phyloP scores from a whole-genome alignment of 1,284 basidiomycete genomes.

The Ustilago cynodontis region DNA sequence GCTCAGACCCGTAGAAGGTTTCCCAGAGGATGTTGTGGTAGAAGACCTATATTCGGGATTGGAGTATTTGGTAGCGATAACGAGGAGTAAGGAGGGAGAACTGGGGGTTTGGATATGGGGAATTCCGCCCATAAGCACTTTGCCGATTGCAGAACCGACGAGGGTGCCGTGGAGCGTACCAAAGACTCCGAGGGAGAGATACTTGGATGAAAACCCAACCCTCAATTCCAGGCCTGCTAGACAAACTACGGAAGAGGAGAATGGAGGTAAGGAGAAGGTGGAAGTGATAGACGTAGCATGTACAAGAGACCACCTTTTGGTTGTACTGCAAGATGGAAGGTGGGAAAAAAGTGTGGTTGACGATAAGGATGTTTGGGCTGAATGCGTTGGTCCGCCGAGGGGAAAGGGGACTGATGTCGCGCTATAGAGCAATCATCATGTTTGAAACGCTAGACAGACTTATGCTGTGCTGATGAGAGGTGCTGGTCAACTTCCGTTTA shows the following conservation, averaged over 20 bases:
- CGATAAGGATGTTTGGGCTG: constrained; percentile 26
- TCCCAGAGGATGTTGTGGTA: background rate
- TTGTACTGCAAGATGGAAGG: constrained; percentile 25
- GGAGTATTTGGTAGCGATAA: constrained; percentile 38
- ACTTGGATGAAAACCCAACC: constrained; percentile 21
- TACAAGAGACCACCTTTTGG: constrained; percentile 28
- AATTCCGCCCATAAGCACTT: constrained; percentile 12
- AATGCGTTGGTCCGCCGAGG: constrained; percentile 21
- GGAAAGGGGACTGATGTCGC: constrained; percentile 21
- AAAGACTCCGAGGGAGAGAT: constrained; percentile 19
- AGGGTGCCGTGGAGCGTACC: constrained; percentile 11
- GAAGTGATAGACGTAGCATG: constrained; percentile 19
- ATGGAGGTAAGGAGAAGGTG: constrained; percentile 5
- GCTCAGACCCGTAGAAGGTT: background rate
- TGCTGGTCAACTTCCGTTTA: too few species aligned
- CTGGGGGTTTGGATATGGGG: constrained; percentile 32
- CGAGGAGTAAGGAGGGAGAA: background rate
- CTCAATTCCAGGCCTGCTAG: background rate
- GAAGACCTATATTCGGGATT: constrained; percentile 19
- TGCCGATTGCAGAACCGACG: constrained; percentile 5
- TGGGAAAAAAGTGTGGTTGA: background rate
- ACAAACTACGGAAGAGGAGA: too few species aligned
- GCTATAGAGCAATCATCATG: background rate
- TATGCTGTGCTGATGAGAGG: too few species aligned
- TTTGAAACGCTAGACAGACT: too few species aligned